Percentiles rank a stretch among this genome's conserved stretches.
Conservation (phyloP, 1,284 basidiomycete genomes). For the Cutaneotrichosporon mucoides region DNA sequence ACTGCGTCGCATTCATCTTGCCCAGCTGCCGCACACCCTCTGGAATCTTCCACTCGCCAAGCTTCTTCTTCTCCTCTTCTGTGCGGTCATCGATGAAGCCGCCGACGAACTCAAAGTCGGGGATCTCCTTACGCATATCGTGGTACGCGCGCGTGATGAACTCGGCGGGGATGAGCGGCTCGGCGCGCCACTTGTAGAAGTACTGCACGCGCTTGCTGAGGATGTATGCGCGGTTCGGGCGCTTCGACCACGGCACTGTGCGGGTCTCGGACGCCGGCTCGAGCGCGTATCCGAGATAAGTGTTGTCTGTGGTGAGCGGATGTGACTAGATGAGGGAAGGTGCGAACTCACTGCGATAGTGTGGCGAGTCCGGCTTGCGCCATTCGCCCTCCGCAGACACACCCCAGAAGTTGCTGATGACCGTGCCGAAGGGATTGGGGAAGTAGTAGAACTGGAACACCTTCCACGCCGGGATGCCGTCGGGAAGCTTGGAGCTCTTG, state of each 20-base stretch:
- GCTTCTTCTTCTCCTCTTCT: slow-evolving; percentile 1
- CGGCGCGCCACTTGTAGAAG: slow-evolving; percentile 16
- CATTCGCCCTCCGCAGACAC: slow-evolving; percentile 7
- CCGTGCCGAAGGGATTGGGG: slow-evolving; percentile 12
- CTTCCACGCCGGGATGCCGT: slow-evolving; percentile 33
- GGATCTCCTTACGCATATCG: slow-evolving; percentile 21
- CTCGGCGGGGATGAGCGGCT: slow-evolving; percentile 4
- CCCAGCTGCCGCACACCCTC: slow-evolving; percentile 18
- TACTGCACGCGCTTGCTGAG: slow-evolving; percentile 21
- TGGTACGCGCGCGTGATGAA: slow-evolving; percentile 16
- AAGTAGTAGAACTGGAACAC: slow-evolving; percentile 26
- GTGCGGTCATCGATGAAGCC: slow-evolving; percentile 13
- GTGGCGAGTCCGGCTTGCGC: not conserved
- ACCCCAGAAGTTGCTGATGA: slow-evolving; percentile 22
- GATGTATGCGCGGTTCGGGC: slow-evolving; percentile 23
- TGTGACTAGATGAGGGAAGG: too few species aligned
- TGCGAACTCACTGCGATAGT: not conserved
- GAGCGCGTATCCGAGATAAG: slow-evolving; percentile 13
- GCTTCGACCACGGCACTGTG: slow-evolving; percentile 5
- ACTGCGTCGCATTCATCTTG: slow-evolving; percentile 15
- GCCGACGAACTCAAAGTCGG: slow-evolving; percentile 27
- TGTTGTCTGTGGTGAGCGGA: not conserved
- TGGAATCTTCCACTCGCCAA: slow-evolving; percentile 9
- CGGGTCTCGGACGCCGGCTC: not conserved
- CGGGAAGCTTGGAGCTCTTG: slow-evolving; percentile 11